phyloP scores from a whole-genome alignment of 352 stramenopile species.

The Phytophthora constricta region DNA sequence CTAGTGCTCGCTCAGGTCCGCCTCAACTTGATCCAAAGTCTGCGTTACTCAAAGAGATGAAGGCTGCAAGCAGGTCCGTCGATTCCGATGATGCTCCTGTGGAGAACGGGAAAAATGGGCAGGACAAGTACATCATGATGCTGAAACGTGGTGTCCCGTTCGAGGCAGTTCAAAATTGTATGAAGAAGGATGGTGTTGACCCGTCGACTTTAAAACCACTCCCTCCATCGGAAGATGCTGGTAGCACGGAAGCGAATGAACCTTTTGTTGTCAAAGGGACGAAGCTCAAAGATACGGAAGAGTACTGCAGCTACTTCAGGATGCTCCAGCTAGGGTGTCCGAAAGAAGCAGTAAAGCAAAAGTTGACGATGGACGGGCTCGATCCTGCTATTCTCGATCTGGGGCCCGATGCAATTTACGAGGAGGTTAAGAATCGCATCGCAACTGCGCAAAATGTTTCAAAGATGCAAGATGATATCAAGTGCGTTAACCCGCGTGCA shows the following conservation, averaged over 20 bases:
- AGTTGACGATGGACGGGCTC: slow-evolving; percentile 91
- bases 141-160: slow-evolving; percentile 73
- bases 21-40: slow-evolving; percentile 24
- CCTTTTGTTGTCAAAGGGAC: slow-evolving; percentile 1
- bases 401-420: slow-evolving; percentile 62
- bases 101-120: neutral
- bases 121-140: slow-evolving; percentile 71
- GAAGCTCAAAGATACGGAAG: slow-evolving; percentile 67
- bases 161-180: slow-evolving; percentile 76
- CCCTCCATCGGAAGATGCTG: neutral
- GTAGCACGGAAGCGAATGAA: slow-evolving; percentile 1
- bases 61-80: slow-evolving; percentile 16
- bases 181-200: slow-evolving; percentile 70
- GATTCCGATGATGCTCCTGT: slow-evolving; percentile 3
- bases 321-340: slow-evolving; percentile 94
- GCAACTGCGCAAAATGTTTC: slow-evolving; percentile 23
- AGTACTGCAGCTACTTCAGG: slow-evolving; percentile 91
- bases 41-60: slow-evolving; percentile 23
- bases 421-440: slow-evolving; percentile 70
- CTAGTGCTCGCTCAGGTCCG: neutral
- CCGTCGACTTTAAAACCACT: slow-evolving; percentile 40
- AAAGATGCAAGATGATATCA: slow-evolving; percentile 73
- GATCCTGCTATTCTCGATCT: slow-evolving; percentile 73
- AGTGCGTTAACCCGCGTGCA: slow-evolving; percentile 45
- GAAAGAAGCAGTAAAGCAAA: slow-evolving; percentile 90